Base-by-base conservation (phyloP, 306 rosid genomes). In the Oxytropis ochrocephala region DNA sequence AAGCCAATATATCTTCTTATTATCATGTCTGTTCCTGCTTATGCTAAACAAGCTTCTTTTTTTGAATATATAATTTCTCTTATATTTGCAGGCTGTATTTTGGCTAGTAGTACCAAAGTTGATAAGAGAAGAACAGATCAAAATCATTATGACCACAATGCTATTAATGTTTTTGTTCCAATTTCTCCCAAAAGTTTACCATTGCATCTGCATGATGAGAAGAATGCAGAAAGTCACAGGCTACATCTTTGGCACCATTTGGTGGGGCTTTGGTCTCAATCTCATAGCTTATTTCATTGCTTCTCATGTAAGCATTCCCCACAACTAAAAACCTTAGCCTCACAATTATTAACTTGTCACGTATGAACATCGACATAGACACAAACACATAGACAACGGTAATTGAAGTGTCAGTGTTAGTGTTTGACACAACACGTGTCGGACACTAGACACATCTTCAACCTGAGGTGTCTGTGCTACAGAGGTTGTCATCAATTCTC, bases 191-290 rank as follows among this genome's bases (percentile, higher is more conserved):
- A 95, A 91, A 75, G 97, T 91, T 47, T 95, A 95, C 83, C 99
- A 95, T 78, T 81, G 91, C 89, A 91, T 95, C 51, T 78, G 76
- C 66, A 73, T 90, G 85, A 95, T 95, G 99, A 91, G 87, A 83
- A 84, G 95, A 69, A 91, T 95, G 99, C 95, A 87, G 5, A 95
- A 95, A 77, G 99, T 95, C 73, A 95, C 99, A 14, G 99, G 99
- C 11, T 95, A 95, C 77, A 84, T 95, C 69, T 95, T 95, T 69
- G 99, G 99, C 66, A 91, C 99, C 73, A 95, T 95, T 76, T 95
- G 99, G 99, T 95, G 99, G 99, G 97, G 99, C 43, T 95, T 95
- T 69, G 97, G 77, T 64, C 97, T 95, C 68, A 95, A 95, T 75
- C 99, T 95, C 79, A 87, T 95, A 27, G 99, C 99, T 61, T 95